Conservation (phyloP, 2,329 filamentous ascomycete species). For the Penicillium sp. region DNA sequence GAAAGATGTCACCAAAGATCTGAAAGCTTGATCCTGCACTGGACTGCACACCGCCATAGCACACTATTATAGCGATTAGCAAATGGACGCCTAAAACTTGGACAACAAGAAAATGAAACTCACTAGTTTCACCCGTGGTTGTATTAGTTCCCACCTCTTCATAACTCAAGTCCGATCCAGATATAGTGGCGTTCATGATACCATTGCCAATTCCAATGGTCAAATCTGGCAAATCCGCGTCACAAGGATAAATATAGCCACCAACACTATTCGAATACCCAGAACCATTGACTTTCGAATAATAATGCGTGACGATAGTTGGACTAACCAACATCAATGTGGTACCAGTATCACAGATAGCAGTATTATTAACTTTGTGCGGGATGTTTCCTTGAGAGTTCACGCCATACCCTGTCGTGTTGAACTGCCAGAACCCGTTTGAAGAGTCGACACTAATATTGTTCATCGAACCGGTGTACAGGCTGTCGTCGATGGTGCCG, state of each 20-base stretch:
- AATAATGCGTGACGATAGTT: constrained; percentile 61
- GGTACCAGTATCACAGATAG: constrained; percentile 69
- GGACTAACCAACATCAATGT: constrained; percentile 64
- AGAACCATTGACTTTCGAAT: constrained; percentile 55
- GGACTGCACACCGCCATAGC: constrained; percentile 61
- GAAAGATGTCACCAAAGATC: constrained; percentile 62
- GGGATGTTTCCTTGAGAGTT: constrained; percentile 43
- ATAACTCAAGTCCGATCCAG: constrained; percentile 59
- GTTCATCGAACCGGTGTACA: constrained; percentile 63
- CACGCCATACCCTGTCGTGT: constrained; percentile 58
- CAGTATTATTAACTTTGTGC: constrained; percentile 35
- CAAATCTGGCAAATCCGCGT: constrained; percentile 54
- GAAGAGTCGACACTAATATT: constrained; percentile 63
- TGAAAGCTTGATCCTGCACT: constrained; percentile 56
- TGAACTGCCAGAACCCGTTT: constrained; percentile 70
- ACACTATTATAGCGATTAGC: constrained; percentile 39
- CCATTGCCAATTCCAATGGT: constrained; percentile 54
- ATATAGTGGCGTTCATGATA: constrained; percentile 53
- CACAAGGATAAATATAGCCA: constrained; percentile 61
- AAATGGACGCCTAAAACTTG: background rate
- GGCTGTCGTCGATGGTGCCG: constrained; percentile 64
- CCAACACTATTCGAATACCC: constrained; percentile 45
- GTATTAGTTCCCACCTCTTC: constrained; percentile 50
- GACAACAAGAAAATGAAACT: constrained; percentile 18
- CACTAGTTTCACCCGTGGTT: constrained; percentile 40